Percentiles rank a stretch among this genome's conserved stretches.
Conservation (phyloP, 2,329 filamentous ascomycete species). For the Pseudogymnoascus sp. region DNA sequence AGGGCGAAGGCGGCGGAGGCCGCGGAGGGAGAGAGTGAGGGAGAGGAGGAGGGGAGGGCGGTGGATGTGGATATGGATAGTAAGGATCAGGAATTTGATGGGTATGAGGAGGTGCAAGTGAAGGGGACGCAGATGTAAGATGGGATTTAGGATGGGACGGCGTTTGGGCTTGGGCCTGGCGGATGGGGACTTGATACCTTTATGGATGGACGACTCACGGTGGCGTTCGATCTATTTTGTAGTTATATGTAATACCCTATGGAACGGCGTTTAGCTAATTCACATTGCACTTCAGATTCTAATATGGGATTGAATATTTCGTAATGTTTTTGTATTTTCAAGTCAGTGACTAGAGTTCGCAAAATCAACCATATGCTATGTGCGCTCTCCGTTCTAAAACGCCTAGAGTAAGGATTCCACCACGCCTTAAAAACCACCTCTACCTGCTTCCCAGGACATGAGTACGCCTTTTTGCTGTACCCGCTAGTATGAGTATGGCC, state of each 20-base stretch:
- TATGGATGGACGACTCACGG: not conserved
- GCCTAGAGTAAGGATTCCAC: not conserved
- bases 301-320: not conserved
- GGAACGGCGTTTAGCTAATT: not conserved
- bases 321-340: slow-evolving; percentile 4
- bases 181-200: not conserved
- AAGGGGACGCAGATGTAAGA: not conserved
- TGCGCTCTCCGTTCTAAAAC: not conserved
- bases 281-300: not conserved
- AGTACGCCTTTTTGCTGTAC: not conserved
- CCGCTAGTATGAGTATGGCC: not conserved
- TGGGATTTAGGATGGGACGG: not conserved
- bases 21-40: slow-evolving; percentile 37
- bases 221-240: not conserved
- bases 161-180: not conserved
- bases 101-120: not conserved
- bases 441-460: not conserved
- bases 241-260: not conserved
- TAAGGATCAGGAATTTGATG: not conserved
- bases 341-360: not conserved
- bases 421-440: not conserved
- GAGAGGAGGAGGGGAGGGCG: slow-evolving; percentile 25
- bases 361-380: not conserved
- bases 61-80: not conserved
- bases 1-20: slow-evolving; percentile 40